Evolutionary conservation across 1,284 basidiomycete genomes (phyloP).

Genomic region (Garcileccinum viscosum): DNA sequence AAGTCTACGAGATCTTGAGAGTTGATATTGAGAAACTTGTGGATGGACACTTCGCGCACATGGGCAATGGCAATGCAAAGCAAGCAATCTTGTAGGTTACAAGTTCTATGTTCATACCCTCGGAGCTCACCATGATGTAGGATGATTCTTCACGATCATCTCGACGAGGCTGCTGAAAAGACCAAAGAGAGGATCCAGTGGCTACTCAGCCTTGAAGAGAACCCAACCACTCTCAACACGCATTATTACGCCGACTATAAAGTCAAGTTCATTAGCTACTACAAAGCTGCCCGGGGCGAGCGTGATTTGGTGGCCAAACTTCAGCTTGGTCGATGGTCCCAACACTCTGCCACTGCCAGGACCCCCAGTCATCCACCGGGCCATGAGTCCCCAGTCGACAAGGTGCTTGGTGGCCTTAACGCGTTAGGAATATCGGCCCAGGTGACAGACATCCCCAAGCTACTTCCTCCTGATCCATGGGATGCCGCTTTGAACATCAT

Average conservation of each 20-base stretch:
- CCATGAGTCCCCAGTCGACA: slow-evolving; percentile 21
- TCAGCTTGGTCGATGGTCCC: background rate
- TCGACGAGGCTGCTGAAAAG: slow-evolving; percentile 48
- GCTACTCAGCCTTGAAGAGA: slow-evolving; percentile 58
- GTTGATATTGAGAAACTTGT: slow-evolving; percentile 51
- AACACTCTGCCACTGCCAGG: too few relatives aligned
- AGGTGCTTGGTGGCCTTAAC: slow-evolving; percentile 48
- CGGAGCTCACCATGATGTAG: slow-evolving; percentile 36
- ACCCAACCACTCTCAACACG: slow-evolving; percentile 62
- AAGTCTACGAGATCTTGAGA: slow-evolving; percentile 46
- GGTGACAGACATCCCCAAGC: slow-evolving; percentile 53
- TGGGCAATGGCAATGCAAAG: slow-evolving; percentile 58
- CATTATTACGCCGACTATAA: slow-evolving; percentile 65
- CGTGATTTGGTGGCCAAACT: slow-evolving; percentile 35
- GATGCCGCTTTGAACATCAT: slow-evolving; percentile 67
- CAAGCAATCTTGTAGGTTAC: slow-evolving; percentile 57
- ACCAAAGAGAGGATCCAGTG: slow-evolving; percentile 53
- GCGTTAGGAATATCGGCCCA: slow-evolving; percentile 52
- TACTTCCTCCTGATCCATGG: slow-evolving; percentile 59
- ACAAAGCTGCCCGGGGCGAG: slow-evolving; percentile 48
- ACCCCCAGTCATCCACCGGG: too few relatives aligned
- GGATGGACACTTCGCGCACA: slow-evolving; percentile 53
- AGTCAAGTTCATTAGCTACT: slow-evolving; percentile 60
- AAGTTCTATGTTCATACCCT: background rate
- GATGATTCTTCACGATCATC: slow-evolving; percentile 52